A percentile compares a stretch with the other conserved stretches of the same genome.
phyloP scores from a whole-genome alignment of 257 asterid species.

The Cruciata laevipes region DNA sequence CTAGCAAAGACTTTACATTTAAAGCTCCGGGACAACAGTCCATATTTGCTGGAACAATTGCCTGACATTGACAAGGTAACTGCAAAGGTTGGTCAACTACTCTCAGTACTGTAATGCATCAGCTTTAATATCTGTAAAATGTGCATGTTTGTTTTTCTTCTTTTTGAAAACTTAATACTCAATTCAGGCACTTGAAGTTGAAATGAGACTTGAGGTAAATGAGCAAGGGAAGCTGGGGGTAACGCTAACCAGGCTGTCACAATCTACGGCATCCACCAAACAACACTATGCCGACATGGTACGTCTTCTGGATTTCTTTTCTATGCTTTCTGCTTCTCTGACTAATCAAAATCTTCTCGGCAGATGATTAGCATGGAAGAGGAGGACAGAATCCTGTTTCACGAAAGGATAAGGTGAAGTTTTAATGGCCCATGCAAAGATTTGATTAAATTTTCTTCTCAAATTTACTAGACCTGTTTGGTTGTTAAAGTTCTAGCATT shows the following conservation, averaged over 20 bases:
- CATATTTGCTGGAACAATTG: conserved; percentile 87
- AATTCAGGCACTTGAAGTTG: conserved; percentile 76
- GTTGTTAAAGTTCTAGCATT: neutral
- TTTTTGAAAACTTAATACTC: conserved; percentile 13
- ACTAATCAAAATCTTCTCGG: conserved; percentile 16
- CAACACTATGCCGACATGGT: conserved; percentile 91
- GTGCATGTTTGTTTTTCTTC: conserved; percentile 10
- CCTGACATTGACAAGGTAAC: conserved; percentile 98
- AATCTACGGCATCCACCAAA: conserved; percentile 43
- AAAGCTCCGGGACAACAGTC: conserved; percentile 89
- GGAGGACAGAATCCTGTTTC: conserved; percentile 57
- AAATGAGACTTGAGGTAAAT: conserved; percentile 57
- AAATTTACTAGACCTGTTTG: neutral
- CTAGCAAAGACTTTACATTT: conserved; percentile 79
- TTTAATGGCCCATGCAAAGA: neutral
- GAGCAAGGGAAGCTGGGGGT: conserved; percentile 56
- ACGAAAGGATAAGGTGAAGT: conserved; percentile 80
- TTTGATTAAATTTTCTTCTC: conserved; percentile 2
- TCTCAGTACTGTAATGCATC: neutral
- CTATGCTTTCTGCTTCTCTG: neutral
- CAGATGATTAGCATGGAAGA: conserved; percentile 79
- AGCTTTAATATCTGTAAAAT: neutral
- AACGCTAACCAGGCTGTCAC: conserved; percentile 74
- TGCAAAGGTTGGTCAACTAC: conserved; percentile 60
- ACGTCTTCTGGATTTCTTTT: conserved; percentile 18